A percentile compares a stretch with the other conserved stretches of the same genome.
phyloP scores from a whole-genome alignment of 1,139 yeast genomes.

The Blastobotrys serpentis region DNA sequence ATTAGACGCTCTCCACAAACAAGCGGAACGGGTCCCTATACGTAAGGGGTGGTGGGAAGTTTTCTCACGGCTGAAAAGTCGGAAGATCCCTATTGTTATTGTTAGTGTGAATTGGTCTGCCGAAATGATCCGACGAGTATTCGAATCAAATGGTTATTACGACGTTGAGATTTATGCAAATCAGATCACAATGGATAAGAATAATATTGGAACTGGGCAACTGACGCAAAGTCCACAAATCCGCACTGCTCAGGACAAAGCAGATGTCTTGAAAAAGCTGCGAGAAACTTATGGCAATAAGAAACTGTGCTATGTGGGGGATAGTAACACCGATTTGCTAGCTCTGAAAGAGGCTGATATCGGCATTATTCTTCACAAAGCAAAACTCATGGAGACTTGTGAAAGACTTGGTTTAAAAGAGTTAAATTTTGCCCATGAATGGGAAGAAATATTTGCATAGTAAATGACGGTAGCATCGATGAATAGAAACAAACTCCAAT shows the following conservation, averaged over 20 bases:
- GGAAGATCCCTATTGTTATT: constrained; percentile 45
- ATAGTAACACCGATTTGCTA: constrained; percentile 61
- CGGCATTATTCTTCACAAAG: constrained; percentile 48
- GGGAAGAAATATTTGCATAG: constrained; percentile 11
- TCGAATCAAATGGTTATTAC: constrained; percentile 40
- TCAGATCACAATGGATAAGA: constrained; percentile 48
- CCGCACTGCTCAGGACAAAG: constrained; percentile 61
- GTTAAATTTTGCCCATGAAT: constrained; percentile 16
- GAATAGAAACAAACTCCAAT: too few relatives aligned
- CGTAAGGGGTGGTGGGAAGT: constrained; percentile 48
- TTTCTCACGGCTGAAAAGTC: constrained; percentile 34
- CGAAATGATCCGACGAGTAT: constrained; percentile 46
- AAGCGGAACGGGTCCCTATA: constrained; percentile 43
- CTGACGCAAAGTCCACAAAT: constrained; percentile 31
- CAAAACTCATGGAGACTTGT: constrained; percentile 17
- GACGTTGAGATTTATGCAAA: constrained; percentile 39
- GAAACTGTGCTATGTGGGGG: constrained; percentile 56
- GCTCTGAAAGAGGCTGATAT: constrained; percentile 50
- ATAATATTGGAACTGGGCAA: constrained; percentile 42
- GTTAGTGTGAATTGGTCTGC: constrained; percentile 69
- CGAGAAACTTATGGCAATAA: constrained; percentile 21
- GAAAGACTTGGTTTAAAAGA: constrained; percentile 19
- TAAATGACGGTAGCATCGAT: too few relatives aligned
- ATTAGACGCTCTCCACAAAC: constrained; percentile 36
- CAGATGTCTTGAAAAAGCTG: constrained; percentile 34